Evolutionary conservation across 352 stramenopile genomes (phyloP).

Genomic region (Pythium scleroteichum): DNA sequence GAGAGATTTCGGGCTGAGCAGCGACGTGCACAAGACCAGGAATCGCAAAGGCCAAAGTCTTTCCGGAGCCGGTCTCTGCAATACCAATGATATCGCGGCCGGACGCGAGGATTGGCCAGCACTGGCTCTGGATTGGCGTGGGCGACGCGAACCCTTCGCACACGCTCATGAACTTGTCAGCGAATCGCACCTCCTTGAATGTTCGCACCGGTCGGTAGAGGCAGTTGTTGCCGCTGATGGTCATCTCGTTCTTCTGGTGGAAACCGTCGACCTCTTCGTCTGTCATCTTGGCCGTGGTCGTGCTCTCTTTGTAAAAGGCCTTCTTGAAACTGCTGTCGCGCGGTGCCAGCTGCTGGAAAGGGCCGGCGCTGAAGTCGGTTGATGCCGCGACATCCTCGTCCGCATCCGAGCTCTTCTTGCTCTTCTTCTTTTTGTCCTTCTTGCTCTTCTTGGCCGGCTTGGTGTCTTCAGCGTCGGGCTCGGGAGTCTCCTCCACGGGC

Average conservation of each 20-base stretch:
- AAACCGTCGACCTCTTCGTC: constrained; percentile 83
- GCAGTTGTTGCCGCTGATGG: constrained; percentile 80
- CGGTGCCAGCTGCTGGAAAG: constrained; percentile 70
- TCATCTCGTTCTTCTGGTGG: constrained; percentile 86
- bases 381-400: constrained; percentile 20
- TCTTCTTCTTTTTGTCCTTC: constrained; percentile 51
- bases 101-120: constrained; percentile 91
- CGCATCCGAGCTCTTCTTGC: constrained; percentile 38
- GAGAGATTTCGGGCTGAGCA: constrained; percentile 53
- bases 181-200: constrained; percentile 72
- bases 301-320: constrained; percentile 82
- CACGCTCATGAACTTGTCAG: constrained; percentile 88
- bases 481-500: constrained; percentile 13
- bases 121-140: constrained; percentile 98
- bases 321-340: constrained; percentile 80
- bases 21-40: constrained; percentile 90
- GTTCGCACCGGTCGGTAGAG: constrained; percentile 85
- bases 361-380: constrained; percentile 68
- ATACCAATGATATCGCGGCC: constrained; percentile 91
- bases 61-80: constrained; percentile 94
- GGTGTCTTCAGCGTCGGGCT: constrained; percentile 2
- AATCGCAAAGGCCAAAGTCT: constrained; percentile 97
- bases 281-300: constrained; percentile 68
- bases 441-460: constrained; percentile 27
- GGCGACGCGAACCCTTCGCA: constrained; percentile 90